Evolutionary conservation across 2,329 filamentous ascomycete genomes (phyloP).

Genomic region (Botrytis deweyae): DNA sequence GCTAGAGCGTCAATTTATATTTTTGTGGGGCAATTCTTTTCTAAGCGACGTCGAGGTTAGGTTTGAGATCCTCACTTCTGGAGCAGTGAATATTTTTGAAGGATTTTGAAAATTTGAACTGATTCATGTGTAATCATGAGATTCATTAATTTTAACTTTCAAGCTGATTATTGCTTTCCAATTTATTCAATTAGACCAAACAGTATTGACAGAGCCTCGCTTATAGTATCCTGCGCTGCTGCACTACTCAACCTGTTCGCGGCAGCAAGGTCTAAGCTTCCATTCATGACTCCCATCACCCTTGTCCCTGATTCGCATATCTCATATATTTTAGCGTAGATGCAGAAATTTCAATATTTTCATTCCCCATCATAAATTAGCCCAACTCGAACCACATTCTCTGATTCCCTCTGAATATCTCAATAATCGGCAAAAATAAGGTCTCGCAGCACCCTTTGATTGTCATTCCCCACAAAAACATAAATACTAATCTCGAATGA

Average conservation of each 20-base stretch:
- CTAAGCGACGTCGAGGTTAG: neutral
- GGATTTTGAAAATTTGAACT: fast-evolving
- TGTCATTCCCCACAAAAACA: neutral
- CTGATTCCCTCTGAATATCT: neutral
- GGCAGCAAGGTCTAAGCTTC: neutral
- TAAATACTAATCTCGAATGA: neutral
- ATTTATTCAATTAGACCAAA: neutral
- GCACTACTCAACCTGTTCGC: too few species aligned
- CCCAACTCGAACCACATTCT: neutral
- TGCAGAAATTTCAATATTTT: neutral
- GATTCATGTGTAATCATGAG: fast-evolving
- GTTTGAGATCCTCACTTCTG: neutral
- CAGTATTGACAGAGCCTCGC: neutral
- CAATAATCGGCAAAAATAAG: neutral
- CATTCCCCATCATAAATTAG: neutral
- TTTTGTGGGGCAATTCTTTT: neutral
- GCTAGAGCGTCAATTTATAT: neutral
- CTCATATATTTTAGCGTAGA: neutral
- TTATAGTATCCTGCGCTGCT: neutral
- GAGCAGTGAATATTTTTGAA: neutral
- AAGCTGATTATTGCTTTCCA: too few species aligned
- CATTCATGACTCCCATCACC: neutral
- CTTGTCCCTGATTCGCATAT: fast-evolving
- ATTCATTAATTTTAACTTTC: neutral
- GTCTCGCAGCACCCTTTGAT: neutral